These are phyloP conservation scores for Tausonia pullulans DNA, from an alignment of 1,284 basidiomycete species.

Conservation along the genomic window DNA sequence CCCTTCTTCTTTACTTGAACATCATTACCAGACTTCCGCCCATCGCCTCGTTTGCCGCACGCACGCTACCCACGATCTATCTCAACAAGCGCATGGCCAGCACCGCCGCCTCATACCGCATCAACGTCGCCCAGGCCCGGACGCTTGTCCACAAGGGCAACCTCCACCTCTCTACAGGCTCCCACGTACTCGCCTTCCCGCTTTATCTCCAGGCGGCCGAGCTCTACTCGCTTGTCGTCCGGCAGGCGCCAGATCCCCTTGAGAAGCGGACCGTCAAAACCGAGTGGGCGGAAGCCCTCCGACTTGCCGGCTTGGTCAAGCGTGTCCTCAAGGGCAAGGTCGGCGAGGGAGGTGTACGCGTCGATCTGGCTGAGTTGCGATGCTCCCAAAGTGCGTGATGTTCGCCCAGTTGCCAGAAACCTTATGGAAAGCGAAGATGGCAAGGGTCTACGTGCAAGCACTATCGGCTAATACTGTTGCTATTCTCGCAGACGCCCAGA, in stretches of 20 bases:
- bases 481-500: neutral
- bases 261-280: neutral
- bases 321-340: neutral
- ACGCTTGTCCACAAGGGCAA: neutral
- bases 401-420: too few species aligned
- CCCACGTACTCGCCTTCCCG: constrained; percentile 2
- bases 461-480: too few species aligned
- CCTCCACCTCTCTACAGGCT: neutral
- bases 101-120: neutral
- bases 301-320: constrained; percentile 6
- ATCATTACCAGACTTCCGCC: too few species aligned
- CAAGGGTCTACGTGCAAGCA: too few species aligned
- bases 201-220: constrained; percentile 14
- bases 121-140: constrained; percentile 5
- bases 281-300: constrained; percentile 2
- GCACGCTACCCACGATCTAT: too few species aligned
- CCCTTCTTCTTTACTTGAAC: too few species aligned
- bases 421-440: too few species aligned
- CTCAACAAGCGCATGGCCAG: too few species aligned
- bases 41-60: too few species aligned
- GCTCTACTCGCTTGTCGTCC: constrained; percentile 7
- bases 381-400: too few species aligned
- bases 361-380: too few species aligned
- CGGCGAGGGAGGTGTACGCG: constrained; percentile 7
- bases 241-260: neutral